Conservation (phyloP, 2,329 filamentous ascomycete genomes). For the Penicillium thymicola region DNA sequence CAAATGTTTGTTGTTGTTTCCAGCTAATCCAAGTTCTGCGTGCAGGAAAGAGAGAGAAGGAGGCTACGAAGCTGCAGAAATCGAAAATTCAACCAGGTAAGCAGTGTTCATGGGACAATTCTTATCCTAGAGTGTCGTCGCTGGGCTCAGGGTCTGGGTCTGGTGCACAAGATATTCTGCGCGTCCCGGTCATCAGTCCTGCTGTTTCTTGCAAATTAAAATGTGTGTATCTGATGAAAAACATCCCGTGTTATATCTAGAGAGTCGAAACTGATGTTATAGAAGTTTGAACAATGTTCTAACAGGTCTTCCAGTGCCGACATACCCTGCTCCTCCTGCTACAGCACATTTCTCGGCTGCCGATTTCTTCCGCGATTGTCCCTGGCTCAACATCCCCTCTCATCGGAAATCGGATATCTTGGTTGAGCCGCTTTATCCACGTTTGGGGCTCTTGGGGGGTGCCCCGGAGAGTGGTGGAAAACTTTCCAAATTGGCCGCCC, state of each 20-base stretch:
- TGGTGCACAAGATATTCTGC: not conserved
- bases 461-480: conserved; percentile 62
- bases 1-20: not conserved
- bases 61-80: conserved; percentile 25
- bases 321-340: conserved; percentile 28
- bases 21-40: conserved; percentile 3
- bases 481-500: conserved; percentile 83
- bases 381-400: conserved; percentile 73
- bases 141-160: conserved; percentile 25
- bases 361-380: conserved; percentile 76
- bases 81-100: conserved; percentile 30
- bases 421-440: conserved; percentile 56
- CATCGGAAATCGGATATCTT: conserved; percentile 63
- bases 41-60: conserved; percentile 38
- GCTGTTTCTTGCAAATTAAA: not conserved
- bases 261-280: conserved; percentile 31
- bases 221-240: conserved; percentile 6
- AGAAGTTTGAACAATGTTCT: conserved; percentile 36
- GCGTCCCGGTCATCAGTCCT: not conserved
- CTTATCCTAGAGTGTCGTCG: conserved; percentile 20
- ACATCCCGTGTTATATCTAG: conserved; percentile 1
- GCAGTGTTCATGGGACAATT: conserved; percentile 9
- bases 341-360: conserved; percentile 44
- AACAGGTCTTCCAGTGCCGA: conserved; percentile 37
- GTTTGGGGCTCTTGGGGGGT: conserved; percentile 74